These are phyloP conservation scores for Sporothrix schenckii DNA, from an alignment of 2,329 filamentous ascomycete genomes.

Conservation along the genomic window DNA sequence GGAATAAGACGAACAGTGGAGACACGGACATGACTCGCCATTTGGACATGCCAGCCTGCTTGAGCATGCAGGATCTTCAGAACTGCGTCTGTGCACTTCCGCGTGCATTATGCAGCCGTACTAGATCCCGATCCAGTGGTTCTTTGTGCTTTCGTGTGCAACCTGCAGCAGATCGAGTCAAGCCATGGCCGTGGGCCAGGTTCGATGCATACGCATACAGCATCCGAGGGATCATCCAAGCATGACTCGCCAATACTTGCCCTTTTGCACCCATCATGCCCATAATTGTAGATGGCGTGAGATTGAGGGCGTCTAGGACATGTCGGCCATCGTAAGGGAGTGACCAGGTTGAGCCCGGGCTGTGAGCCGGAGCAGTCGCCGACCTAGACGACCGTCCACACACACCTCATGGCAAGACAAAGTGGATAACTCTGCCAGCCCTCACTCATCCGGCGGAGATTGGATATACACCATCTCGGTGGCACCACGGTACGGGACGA, in stretches of 20 bases:
- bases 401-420: no score
- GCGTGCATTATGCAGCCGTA: not conserved
- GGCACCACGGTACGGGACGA: not conserved
- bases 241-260: not conserved
- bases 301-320: not conserved
- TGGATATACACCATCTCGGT: not conserved
- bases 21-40: slow-evolving; percentile 2
- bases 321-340: not conserved
- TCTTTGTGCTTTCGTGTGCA: not conserved
- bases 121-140: not conserved
- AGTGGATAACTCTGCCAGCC: not conserved
- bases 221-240: no score
- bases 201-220: not conserved
- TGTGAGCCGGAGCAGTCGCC: not conserved
- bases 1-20: not conserved
- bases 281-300: not conserved
- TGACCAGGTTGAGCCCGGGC: not conserved
- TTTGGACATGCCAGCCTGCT: not conserved
- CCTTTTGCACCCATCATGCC: no score
- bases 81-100: not conserved
- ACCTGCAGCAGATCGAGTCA: slow-evolving; percentile 3
- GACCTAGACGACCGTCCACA: not conserved
- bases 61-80: not conserved
- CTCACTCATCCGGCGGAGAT: not conserved
- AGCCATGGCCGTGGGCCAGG: slow-evolving; percentile 8